Evolutionary conservation across 2,329 filamentous ascomycete species (phyloP), one percentile per base, ranked within the genome.

Genomic region (Xenoacremonium recifei): DNA sequence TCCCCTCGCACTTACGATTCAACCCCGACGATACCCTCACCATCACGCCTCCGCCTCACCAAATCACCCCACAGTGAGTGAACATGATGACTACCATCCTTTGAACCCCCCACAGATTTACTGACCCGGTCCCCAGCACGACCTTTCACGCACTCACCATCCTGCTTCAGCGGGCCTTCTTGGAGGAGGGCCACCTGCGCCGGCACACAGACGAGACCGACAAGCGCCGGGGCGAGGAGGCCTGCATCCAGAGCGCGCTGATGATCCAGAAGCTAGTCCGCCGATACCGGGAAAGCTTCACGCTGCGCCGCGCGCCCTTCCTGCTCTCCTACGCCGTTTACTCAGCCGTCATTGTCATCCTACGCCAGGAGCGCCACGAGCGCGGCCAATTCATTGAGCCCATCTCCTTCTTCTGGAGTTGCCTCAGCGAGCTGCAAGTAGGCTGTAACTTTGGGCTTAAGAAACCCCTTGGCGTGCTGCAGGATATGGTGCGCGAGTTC

Each of bases 101-200:
- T 15, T 9, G n/a, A n/a, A n/a, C n/a, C n/a, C 29, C 7, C 6
- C 7, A 31, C 12, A 7, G 6, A 15, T n/a, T 9, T 7, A 31
- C 29, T 31, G n/a, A 31, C 29, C n/a, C 7, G n/a, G 13, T 31
- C 29, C 12, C 33, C 20, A 51, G 59, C 21, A 60, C 60, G 13
- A 64, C 59, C 6, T 73, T 69, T 46, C 58, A 72, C 44, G 64
- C 68, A 4, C 59, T 73, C 11, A 60, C 64, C 9, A 72, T 73
- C 34, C 57, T 74, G 1, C 61, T 73, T 9, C 68, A 73, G 42
- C 65, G 70, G 1, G 68, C 71, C 1, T 72, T 73, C 47, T 60
- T 71, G 1, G 62, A 62, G 20, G 54, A 61, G 20, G 60, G 60
- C 23, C 59, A 62, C 23, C 55, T 62, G 4, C 47, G 55, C 11